These are phyloP conservation scores for Trichophyton mentagrophytes DNA, from an alignment of 2,329 filamentous ascomycete genomes.

Conservation along the genomic window DNA sequence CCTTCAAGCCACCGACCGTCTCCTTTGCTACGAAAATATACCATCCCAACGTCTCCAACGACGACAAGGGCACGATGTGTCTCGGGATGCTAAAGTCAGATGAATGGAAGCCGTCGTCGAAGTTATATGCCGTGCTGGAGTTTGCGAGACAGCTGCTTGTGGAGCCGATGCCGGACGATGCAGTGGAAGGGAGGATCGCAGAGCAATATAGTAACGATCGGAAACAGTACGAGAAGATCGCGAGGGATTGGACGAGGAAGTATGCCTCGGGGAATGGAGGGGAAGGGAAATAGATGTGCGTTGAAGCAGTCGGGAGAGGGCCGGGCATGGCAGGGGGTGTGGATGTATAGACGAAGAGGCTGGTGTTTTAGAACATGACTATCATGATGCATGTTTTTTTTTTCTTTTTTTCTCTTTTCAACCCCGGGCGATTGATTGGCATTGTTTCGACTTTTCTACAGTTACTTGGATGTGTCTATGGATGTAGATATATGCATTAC, in stretches of 20 bases:
- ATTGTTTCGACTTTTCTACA: background rate
- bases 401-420: too few species aligned
- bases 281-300: background rate
- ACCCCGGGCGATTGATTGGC: background rate
- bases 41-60: constrained; percentile 89
- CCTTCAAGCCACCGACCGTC: constrained; percentile 97
- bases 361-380: background rate
- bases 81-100: constrained; percentile 70
- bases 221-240: constrained; percentile 59
- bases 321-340: too few species aligned
- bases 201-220: constrained; percentile 65
- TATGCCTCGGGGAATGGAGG: constrained; percentile 44
- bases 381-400: background rate
- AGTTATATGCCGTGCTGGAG: constrained; percentile 61
- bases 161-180: constrained; percentile 79
- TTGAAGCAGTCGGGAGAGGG: too few species aligned
- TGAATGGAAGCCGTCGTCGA: constrained; percentile 82
- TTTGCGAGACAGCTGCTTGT: constrained; percentile 61
- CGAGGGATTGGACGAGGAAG: constrained; percentile 57
- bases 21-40: constrained; percentile 98
- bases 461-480: background rate
- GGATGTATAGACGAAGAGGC: background rate
- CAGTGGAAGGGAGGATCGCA: constrained; percentile 74
- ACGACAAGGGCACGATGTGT: constrained; percentile 73
- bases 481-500: background rate